Evolutionary conservation across 1,284 basidiomycete species (phyloP), one percentile per base, ranked within the genome.

Genomic region (Pyrrhoderma lamaoense): DNA sequence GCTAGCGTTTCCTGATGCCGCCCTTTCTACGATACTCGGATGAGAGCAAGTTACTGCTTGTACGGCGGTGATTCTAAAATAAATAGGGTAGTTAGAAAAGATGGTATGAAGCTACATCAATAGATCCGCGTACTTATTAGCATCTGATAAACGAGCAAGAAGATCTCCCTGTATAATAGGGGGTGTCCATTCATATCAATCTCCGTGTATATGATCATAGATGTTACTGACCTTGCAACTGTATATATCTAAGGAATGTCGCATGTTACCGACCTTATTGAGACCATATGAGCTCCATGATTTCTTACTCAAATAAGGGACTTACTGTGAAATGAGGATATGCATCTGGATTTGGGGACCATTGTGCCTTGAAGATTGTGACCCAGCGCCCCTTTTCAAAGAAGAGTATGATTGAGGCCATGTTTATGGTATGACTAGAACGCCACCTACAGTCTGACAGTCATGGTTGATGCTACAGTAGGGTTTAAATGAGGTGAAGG

Each of bases 21-120:
- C 82, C 19, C 87, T 74, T 59, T 86, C 85, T 2, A 84, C 71
- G 19, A 87, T 68, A 52, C 63, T 80, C 0, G 88, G 87, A 64
- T 90, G 88, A n/a, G 85, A 87, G 59, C 82, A 85, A 8, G 87
- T 87, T n/a, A 89, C 87, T 18, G 87, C 86, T 66, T 89, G 88
- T 1, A 83, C 81, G 0, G 87, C 87, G 19, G 82, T 77, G 52
- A 89, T 81, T 57, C 84, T 89, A 54, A 45, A 38, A 36, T 3
- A 57, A 4, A 49, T 46, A 19, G 47, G 54, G 37, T 57, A 45
- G 21, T 45, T 16, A 27, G 25, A 25, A 23, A 31, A 13, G 25
- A 9, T 8, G 13, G 13, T n/a, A 34, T 39, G n/a, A n/a, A n/a
- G n/a, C n/a, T n/a, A n/a, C n/a, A n/a, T 7, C 27, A 5, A 25